Base-by-base conservation (phyloP, 2,329 filamentous ascomycete species). In the Fusarium annulatum region DNA sequence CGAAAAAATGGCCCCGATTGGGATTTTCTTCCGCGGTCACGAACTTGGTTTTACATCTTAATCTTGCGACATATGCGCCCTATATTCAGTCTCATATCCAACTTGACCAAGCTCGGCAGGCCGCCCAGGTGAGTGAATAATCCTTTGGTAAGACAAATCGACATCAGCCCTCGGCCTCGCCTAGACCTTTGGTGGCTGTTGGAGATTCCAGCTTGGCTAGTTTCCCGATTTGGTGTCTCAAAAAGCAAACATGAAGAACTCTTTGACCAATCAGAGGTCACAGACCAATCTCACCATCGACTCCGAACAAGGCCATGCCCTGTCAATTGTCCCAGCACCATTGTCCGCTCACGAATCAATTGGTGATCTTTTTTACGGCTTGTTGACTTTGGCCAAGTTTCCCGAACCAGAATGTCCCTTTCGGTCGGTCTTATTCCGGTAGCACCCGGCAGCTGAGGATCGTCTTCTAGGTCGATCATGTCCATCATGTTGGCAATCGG, bases 181-280 rank as follows among this genome's bases (percentile, higher is more conserved):
- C 72, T 74, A 51, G 58, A 36, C 41, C 36, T 39, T 43, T 36
- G 52, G 71, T 63, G 62, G 73, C 64, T 68, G 51, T 64, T 74
- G 67, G 65, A 74, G 64, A 77, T 73, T 65, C 58, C 66, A 70
- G 65, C 64, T 74, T 58, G 52, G 67, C 41, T 63, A 71, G 43
- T n/a, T 66, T 52, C 66, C 66, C 53, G 58, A 66, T 55, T 71
- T 64, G 62, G 53, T 76, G 64, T 74, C 55, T 68, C 45, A 28
- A 70, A 78, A 78, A 78, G 74, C 73, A 77, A 77, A 70, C 67
- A 78, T 70, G 62, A 56, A 62, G 57, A 61, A 41, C 62, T 48
- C 23, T 28, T 52, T 59, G 56, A 64, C 73, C 73, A 77, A 77
- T 61, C 71, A 72, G 53, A 58, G n/a, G 49, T 16, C 64, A 57